These are phyloP conservation scores for Jamesozyma lodderae DNA, from an alignment of 805 yeast genomes.

Conservation along the genomic window DNA sequence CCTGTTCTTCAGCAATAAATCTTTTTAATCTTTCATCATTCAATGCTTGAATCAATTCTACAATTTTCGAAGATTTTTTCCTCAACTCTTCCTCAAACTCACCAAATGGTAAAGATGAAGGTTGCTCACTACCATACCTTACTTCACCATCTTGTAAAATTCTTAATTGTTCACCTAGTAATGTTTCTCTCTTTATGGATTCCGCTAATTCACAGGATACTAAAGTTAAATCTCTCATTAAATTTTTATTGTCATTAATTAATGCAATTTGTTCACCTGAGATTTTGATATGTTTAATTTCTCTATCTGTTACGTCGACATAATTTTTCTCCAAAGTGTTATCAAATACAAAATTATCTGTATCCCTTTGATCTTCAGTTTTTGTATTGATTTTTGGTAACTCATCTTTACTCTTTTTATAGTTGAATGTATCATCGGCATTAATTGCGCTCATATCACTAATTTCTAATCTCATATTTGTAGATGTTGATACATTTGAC, in stretches of 20 bases:
- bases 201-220: slow-evolving; percentile 67
- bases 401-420: neutral
- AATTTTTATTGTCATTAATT: slow-evolving; percentile 47
- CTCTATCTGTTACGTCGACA: slow-evolving; percentile 3
- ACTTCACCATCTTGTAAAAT: neutral
- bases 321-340: slow-evolving; percentile 10
- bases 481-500: slow-evolving; percentile 1
- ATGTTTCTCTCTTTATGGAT: slow-evolving; percentile 61
- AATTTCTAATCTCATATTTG: neutral
- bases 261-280: slow-evolving; percentile 55
- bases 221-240: slow-evolving; percentile 55
- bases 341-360: slow-evolving; percentile 19
- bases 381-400: neutral
- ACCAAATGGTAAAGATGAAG: slow-evolving; percentile 4
- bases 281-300: slow-evolving; percentile 28
- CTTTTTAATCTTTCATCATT: slow-evolving; percentile 58
- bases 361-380: neutral
- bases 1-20: slow-evolving; percentile 63
- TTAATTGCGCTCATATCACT: neutral
- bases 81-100: slow-evolving; percentile 30
- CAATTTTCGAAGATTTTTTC: slow-evolving; percentile 36
- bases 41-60: slow-evolving; percentile 46
- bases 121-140: neutral
- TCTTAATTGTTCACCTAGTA: slow-evolving; percentile 39
- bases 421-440: slow-evolving; percentile 6